A percentile compares a stretch with the other conserved stretches of the same genome.
phyloP scores from a whole-genome alignment of 345 rosid species.

The Lepidium africanum region DNA sequence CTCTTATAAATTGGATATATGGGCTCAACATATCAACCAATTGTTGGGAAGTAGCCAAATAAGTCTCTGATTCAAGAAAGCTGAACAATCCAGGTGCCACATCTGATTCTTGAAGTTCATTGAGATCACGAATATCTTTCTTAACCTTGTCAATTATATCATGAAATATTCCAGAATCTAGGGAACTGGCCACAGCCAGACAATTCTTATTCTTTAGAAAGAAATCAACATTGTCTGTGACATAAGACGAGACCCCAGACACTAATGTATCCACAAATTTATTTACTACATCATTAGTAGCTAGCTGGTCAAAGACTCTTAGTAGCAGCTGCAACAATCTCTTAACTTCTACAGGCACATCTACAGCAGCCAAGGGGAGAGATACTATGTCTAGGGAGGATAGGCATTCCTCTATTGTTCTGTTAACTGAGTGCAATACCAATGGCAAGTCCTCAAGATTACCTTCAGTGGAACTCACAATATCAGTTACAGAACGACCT shows the following conservation, averaged over 20 bases:
- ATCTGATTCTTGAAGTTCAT: slow-evolving; percentile 37
- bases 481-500: slow-evolving; percentile 79
- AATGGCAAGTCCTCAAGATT: slow-evolving; percentile 89
- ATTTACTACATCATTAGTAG: slow-evolving; percentile 40
- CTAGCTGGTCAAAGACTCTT: slow-evolving; percentile 51
- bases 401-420: slow-evolving; percentile 61
- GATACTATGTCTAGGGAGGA: slow-evolving; percentile 59
- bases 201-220: slow-evolving; percentile 35
- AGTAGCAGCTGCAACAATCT: slow-evolving; percentile 55
- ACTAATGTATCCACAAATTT: slow-evolving; percentile 47
- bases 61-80: slow-evolving; percentile 50
- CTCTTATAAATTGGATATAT: slow-evolving; percentile 38
- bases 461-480: slow-evolving; percentile 82
- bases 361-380: slow-evolving; percentile 42
- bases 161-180: slow-evolving; percentile 39
- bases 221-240: slow-evolving; percentile 35
- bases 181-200: slow-evolving; percentile 30
- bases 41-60: slow-evolving; percentile 51
- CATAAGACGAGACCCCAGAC: slow-evolving; percentile 50
- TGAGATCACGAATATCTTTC: slow-evolving; percentile 49
- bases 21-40: slow-evolving; percentile 55
- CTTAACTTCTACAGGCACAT: slow-evolving; percentile 64
- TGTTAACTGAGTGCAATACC: slow-evolving; percentile 58
- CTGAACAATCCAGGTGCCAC: slow-evolving; percentile 34
- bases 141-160: slow-evolving; percentile 39